Conservation (phyloP, 2,329 filamentous ascomycete species). For the Exophiala dermatitidis region DNA sequence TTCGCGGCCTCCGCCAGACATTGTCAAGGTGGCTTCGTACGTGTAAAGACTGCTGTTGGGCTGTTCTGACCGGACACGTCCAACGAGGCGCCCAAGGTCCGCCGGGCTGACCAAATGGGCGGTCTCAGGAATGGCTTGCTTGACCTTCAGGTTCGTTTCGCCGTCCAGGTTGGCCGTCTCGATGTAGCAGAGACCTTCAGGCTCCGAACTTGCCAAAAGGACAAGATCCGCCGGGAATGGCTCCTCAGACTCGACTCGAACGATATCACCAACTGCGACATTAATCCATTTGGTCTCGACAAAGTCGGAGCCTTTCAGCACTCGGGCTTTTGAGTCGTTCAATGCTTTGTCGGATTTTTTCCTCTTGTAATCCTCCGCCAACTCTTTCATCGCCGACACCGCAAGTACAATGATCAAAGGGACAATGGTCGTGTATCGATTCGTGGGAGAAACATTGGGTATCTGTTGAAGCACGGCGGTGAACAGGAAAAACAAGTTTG, state of each 20-base stretch:
- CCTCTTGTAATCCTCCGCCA: constrained; percentile 86
- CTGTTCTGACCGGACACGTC: constrained; percentile 85
- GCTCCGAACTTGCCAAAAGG: constrained; percentile 87
- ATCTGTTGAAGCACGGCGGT: constrained; percentile 93
- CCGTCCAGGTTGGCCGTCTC: constrained; percentile 97
- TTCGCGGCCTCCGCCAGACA: constrained; percentile 83
- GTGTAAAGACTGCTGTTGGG: constrained; percentile 98
- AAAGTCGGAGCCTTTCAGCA: constrained; percentile 77
- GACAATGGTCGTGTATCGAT: constrained; percentile 90
- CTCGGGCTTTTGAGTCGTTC: constrained; percentile 78
- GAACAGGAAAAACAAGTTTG: constrained; percentile 98
- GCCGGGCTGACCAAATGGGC: constrained; percentile 75
- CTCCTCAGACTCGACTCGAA: constrained; percentile 89
- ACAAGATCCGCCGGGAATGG: constrained; percentile 92
- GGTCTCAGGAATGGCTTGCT: constrained; percentile 92
- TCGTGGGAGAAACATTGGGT: constrained; percentile 87
- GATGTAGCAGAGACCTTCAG: constrained; percentile 95
- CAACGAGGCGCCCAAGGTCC: constrained; percentile 78
- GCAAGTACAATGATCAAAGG: constrained; percentile 83
- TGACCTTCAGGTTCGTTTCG: constrained; percentile 98
- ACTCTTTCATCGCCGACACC: constrained; percentile 92
- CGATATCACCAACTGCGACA: constrained; percentile 82
- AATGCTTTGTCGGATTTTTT: constrained; percentile 78
- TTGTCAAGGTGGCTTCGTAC: constrained; percentile 90
- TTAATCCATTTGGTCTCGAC: constrained; percentile 89